These are phyloP conservation scores for Pythium phragmitis DNA, from an alignment of 352 stramenopile species.

Conservation along the genomic window DNA sequence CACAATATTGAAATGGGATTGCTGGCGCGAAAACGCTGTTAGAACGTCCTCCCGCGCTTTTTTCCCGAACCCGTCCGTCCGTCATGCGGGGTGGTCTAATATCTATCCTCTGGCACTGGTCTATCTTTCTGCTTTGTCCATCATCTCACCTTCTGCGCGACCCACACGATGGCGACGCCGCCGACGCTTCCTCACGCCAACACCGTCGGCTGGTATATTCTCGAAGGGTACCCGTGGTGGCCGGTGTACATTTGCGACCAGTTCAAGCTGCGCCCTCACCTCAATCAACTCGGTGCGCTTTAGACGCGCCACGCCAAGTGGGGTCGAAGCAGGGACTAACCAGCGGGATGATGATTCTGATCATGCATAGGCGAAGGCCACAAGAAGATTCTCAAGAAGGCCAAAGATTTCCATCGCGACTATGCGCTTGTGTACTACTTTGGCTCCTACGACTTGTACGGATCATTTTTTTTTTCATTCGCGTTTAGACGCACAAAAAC, in stretches of 20 bases:
- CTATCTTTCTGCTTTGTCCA: conserved; percentile 7
- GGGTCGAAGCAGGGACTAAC: not conserved
- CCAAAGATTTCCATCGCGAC: conserved; percentile 65
- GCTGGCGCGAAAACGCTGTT: too few species aligned
- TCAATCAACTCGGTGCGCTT: conserved; percentile 56
- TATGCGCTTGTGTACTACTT: conserved; percentile 87
- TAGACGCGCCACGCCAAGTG: not conserved
- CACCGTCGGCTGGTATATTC: conserved; percentile 83
- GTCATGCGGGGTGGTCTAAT: not conserved
- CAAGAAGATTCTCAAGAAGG: conserved; percentile 67
- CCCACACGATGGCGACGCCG: not conserved
- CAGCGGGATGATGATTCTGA: too few species aligned
- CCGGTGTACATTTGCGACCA: conserved; percentile 85
- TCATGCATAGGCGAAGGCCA: conserved; percentile 51
- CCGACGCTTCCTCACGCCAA: conserved; percentile 32
- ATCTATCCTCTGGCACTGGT: conserved; percentile 8
- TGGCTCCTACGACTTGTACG: conserved; percentile 81
- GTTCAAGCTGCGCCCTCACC: conserved; percentile 62
- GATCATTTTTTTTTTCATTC: conserved; percentile 8
- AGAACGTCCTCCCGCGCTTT: conserved; percentile 19
- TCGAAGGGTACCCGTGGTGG: conserved; percentile 86
- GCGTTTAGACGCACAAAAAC: not conserved
- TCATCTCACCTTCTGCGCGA: not conserved
- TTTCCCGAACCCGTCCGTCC: conserved; percentile 1
- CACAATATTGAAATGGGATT: not conserved